Base-by-base conservation (phyloP, 768 basidiomycete species). In the Asterophora lycoperdoides region DNA sequence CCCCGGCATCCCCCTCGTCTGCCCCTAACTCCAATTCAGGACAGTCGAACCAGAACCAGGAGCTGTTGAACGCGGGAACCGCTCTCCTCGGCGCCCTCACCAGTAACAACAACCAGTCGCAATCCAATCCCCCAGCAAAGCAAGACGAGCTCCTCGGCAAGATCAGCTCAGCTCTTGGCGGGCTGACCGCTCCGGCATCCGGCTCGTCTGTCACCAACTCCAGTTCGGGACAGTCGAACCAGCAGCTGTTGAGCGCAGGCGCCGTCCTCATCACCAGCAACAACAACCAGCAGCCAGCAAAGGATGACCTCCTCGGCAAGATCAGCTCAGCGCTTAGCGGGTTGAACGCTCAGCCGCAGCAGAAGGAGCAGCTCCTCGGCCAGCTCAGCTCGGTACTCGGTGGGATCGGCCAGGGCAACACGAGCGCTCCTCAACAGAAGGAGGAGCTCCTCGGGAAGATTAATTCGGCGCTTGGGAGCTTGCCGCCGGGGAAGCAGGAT, bases 401-500 rank as follows among this genome's bases (percentile, higher is more conserved):
- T 23, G 23, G 23, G 3, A 23, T 23, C 23, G 23, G 6, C 23
- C 23, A 23, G 23, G 23, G 23, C 23, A 23, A 23, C 23, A 3
- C 23, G 3, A 23, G 23, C 23, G 23, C 23, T 23, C 23, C 23
- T 6, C 23, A 23, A 23, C 23, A 23, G 23, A 23, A 23, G 23
- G 23, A 23, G 23, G 23, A 23, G 23, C 23, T 23, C 23, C 23
- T 23, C 3, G 23, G 23, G 50, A 6, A 57, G 59, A 1, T 33
- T 58, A 8, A 43, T 58, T 7, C 54, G 48, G 26, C 56, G 51
- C 3, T 32, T 32, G 30, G 23, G 23, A 32, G 30, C 30, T 32
- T 32, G 32, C 17, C 58, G 6, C 3, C 3, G 23, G 23, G 23
- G 23, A 23, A 23, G 23, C 23, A 23, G 23, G 23, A 23, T 23